Conservation (phyloP, 2,329 filamentous ascomycete genomes). For the Microdochium bolleyi region DNA sequence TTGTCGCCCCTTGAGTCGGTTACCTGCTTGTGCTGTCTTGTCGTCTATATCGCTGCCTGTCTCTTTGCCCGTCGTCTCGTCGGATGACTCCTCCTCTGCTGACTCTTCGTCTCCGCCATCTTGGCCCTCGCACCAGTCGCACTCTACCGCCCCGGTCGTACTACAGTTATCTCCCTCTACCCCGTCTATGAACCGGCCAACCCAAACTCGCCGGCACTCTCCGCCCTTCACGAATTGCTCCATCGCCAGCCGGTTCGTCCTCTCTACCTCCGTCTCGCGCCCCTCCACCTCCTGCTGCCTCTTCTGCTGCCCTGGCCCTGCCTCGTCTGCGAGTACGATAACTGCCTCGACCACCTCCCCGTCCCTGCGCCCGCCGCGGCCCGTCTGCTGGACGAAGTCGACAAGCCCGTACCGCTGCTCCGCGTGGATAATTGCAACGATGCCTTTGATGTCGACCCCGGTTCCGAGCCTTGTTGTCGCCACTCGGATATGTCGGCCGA, state of each 20-base stretch:
- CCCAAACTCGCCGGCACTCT: background rate
- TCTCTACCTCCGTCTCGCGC: background rate
- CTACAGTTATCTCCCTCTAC: background rate
- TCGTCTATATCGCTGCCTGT: background rate
- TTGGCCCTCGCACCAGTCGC: background rate
- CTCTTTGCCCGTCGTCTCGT: too few relatives aligned
- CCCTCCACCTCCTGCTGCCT: background rate
- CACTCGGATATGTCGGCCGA: background rate
- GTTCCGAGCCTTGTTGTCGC: background rate
- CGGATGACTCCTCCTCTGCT: too few relatives aligned
- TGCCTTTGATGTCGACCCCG: background rate
- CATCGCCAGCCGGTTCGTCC: background rate
- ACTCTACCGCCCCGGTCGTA: background rate
- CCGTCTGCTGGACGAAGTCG: background rate
- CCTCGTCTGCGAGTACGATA: background rate
- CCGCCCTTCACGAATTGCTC: background rate
- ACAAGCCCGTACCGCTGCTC: background rate
- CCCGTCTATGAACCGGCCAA: background rate
- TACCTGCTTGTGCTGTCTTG: background rate
- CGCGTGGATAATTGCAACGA: background rate
- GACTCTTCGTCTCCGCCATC: background rate
- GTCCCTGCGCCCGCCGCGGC: background rate
- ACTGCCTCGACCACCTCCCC: background rate
- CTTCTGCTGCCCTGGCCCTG: background rate
- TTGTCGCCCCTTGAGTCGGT: background rate